A percentile compares a stretch with the other conserved stretches of the same genome.
phyloP scores from a whole-genome alignment of 2,329 filamentous ascomycete species.

The Ceratocystis colombiana region DNA sequence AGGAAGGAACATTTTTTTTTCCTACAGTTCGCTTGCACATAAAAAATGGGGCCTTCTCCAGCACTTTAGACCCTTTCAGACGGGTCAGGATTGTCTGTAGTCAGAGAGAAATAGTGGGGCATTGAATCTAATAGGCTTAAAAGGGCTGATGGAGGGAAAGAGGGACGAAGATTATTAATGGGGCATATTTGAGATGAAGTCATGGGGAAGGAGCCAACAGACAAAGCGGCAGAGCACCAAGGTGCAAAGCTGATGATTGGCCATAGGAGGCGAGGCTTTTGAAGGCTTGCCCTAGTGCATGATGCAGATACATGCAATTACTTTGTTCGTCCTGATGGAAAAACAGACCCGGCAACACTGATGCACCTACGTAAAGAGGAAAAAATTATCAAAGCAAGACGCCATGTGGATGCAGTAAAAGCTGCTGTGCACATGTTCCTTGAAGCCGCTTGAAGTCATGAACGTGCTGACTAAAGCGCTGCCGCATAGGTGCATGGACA shows the following conservation, averaged over 20 bases:
- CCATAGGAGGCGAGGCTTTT: neutral
- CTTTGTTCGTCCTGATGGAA: too few relatives aligned
- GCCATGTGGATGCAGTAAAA: too few relatives aligned
- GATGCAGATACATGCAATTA: too few relatives aligned
- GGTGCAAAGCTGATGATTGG: neutral
- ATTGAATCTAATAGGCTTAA: neutral
- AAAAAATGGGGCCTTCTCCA: neutral
- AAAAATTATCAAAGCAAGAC: too few relatives aligned
- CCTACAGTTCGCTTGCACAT: constrained; percentile 5
- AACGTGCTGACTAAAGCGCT: too few relatives aligned
- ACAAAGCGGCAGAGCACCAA: neutral
- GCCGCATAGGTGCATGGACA: too few relatives aligned
- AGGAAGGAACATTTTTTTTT: constrained; percentile 16
- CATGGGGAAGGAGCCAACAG: neutral
- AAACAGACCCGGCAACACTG: too few relatives aligned
- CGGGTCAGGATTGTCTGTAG: constrained; percentile 1
- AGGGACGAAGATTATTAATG: neutral
- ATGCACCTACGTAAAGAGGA: too few relatives aligned
- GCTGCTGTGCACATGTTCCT: too few relatives aligned
- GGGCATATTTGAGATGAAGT: neutral
- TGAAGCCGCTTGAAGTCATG: too few relatives aligned
- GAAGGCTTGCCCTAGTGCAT: too few relatives aligned
- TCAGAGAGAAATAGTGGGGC: constrained; percentile 7
- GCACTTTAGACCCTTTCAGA: neutral
- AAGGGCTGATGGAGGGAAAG: neutral